phyloP scores from a whole-genome alignment of 2,329 filamentous ascomycete species.

The Aspergillus fructus region DNA sequence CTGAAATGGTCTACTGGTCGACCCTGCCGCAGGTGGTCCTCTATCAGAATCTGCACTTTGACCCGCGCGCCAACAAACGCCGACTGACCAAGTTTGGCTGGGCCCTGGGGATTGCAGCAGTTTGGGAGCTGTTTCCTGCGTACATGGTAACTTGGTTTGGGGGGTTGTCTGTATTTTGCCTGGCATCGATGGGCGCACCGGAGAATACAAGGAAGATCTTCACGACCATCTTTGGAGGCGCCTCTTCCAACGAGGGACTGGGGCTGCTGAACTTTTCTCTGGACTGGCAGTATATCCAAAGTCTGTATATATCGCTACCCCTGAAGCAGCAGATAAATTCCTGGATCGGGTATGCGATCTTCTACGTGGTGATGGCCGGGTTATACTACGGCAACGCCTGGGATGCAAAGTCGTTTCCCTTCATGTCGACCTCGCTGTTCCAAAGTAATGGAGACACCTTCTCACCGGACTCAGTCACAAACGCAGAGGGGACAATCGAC shows the following conservation, averaged over 20 bases:
- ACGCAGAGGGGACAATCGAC: conserved; percentile 25
- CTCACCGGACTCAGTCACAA: conserved; percentile 21
- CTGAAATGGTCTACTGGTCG: conserved; percentile 58
- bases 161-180: conserved; percentile 22
- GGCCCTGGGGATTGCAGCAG: conserved; percentile 24
- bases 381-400: conserved; percentile 28
- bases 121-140: conserved; percentile 26
- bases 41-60: conserved; percentile 37
- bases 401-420: conserved; percentile 22
- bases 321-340: conserved; percentile 52
- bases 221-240: conserved; percentile 24
- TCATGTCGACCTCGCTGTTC: conserved; percentile 35
- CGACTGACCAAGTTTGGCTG: conserved; percentile 33
- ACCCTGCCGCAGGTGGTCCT: conserved; percentile 37
- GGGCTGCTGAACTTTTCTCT: conserved; percentile 24
- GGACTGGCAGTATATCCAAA: conserved; percentile 41
- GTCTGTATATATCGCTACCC: conserved; percentile 56
- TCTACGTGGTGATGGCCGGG: conserved; percentile 37
- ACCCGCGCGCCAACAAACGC: conserved; percentile 24
- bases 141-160: conserved; percentile 27
- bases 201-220: conserved; percentile 10
- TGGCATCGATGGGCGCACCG: conserved; percentile 15
- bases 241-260: conserved; percentile 26
- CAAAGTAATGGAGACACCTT: conserved; percentile 25
- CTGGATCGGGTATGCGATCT: conserved; percentile 48